A percentile compares a stretch with the other conserved stretches of the same genome.
Conservation (phyloP, 257 asterid species). For the Henckelia pumila region DNA sequence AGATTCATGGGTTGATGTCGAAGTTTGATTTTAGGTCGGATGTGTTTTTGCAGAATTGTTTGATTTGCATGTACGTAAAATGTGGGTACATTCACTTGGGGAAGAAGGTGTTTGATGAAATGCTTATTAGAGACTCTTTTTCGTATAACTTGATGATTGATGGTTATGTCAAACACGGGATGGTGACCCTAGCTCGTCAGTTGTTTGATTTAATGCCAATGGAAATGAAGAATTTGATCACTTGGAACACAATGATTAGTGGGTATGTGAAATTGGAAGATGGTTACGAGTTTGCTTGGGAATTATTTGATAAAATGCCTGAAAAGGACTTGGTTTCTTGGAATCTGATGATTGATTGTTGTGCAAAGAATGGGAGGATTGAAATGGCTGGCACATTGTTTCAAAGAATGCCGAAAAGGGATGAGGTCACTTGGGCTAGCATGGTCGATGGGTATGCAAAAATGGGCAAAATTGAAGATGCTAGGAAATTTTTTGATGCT, state of each 20-base stretch:
- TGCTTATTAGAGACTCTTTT: constrained; percentile 53
- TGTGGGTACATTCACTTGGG: constrained; percentile 51
- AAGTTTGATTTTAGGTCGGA: constrained; percentile 55
- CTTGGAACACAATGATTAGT: constrained; percentile 79
- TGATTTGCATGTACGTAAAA: constrained; percentile 55
- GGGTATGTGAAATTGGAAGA: constrained; percentile 50
- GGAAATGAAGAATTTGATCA: constrained; percentile 53
- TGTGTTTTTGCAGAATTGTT: constrained; percentile 62
- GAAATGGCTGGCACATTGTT: constrained; percentile 52
- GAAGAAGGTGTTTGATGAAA: constrained; percentile 56
- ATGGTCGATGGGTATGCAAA: constrained; percentile 78
- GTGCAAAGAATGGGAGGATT: constrained; percentile 57
- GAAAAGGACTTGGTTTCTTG: constrained; percentile 75
- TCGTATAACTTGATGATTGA: constrained; percentile 78
- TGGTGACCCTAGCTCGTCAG: constrained; percentile 56
- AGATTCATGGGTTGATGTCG: constrained; percentile 71
- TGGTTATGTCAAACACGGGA: constrained; percentile 75
- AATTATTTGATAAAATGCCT: constrained; percentile 62
- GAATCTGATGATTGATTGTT: constrained; percentile 77
- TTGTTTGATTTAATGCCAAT: constrained; percentile 57
- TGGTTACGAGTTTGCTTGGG: constrained; percentile 47
- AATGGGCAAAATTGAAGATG: constrained; percentile 50
- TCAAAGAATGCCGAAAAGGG: constrained; percentile 56
- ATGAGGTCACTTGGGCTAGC: constrained; percentile 73
- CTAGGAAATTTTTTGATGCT: constrained; percentile 59